Evolutionary conservation across 768 basidiomycete genomes (phyloP).

Genomic region (Coprinopsis strossmayeri): DNA sequence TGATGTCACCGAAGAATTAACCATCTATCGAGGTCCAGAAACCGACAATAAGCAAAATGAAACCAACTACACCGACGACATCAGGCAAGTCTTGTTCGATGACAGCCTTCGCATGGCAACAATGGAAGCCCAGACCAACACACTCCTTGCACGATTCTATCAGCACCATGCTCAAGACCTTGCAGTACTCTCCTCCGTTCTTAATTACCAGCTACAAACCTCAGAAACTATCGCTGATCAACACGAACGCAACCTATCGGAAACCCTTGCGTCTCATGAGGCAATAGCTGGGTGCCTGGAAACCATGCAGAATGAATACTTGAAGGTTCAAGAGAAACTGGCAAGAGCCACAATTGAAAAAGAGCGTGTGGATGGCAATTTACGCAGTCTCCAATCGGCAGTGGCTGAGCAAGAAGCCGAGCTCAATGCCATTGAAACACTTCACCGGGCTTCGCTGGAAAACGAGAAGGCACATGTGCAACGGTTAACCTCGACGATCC

Average conservation of each 20-base stretch:
- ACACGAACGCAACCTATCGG: conserved; percentile 31
- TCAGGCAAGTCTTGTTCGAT: conserved; percentile 17
- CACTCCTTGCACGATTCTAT: conserved; percentile 29
- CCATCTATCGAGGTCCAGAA: conserved; percentile 15
- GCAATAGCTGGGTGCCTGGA: conserved; percentile 36
- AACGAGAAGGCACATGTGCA: conserved; percentile 42
- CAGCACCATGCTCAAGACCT: conserved; percentile 28
- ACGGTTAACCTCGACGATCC: conserved; percentile 42
- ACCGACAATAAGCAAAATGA: conserved; percentile 1
- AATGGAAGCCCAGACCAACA: conserved; percentile 12
- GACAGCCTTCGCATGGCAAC: conserved; percentile 9
- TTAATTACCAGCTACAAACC: conserved; percentile 22
- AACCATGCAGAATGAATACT: conserved; percentile 30
- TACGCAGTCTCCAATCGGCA: conserved; percentile 9
- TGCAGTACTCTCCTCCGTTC: conserved; percentile 21
- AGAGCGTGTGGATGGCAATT: conserved; percentile 14
- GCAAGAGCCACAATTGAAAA: conserved; percentile 14
- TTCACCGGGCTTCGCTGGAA: conserved; percentile 29
- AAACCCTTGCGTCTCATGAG: conserved; percentile 33
- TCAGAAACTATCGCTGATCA: conserved; percentile 23
- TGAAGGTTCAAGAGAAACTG: conserved; percentile 23
- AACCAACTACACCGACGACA: conserved; percentile 13
- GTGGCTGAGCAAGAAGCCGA: conserved; percentile 17
- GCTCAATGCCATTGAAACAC: conserved; percentile 23
- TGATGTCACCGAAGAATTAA: conserved; percentile 28